Base-by-base conservation (phyloP, 805 yeast genomes). In the Peterozyma xylosa region DNA sequence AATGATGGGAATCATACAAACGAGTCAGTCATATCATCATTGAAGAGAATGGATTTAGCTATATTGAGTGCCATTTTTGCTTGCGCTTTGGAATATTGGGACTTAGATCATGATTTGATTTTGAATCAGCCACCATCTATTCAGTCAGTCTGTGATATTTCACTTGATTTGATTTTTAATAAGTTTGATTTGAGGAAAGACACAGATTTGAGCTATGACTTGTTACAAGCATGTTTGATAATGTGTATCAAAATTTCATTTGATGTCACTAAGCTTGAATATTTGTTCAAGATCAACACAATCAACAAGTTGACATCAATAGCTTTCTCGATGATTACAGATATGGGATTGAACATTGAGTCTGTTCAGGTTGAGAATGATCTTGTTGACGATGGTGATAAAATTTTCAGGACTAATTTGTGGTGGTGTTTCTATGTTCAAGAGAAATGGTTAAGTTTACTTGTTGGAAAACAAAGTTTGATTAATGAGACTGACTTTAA, bases 381-480 rank as follows among this genome's bases (percentile, higher is more conserved):
- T 2, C 5, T 11, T 33, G 11, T n/a, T 35, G 30, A 14, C 4
- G 16, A 30, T n/a, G 44, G 37, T 33, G 39, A 45, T 10, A 15
- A 16, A 27, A 45, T 33, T 39, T 37, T 45, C 39, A 45, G 33
- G 18, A 37, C 13, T 34, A 45, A 45, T 30, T 37, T 45, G 37
- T 45, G 47, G 47, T 45, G 47, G 47, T 45, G 47, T 35, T 45
- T 45, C 18, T 45, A 45, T 33, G 16, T 41, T 1, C 41, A 45
- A 30, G 47, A 45, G 21, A 45, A 45, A 34, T 45, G 47, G 47
- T 40, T 45, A 27, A 33, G 37, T 15, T 33, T 45, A 10, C 15
- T 45, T 5, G 37, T 36, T 21, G 47, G 47, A 14, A 27, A 15
- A n/a, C 33, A 34, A 35, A 45, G 47, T 34, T 11, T 34, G 13